Evolutionary conservation across 2,329 filamentous ascomycete genomes (phyloP).

Genomic region (Botryotinia globosa): DNA sequence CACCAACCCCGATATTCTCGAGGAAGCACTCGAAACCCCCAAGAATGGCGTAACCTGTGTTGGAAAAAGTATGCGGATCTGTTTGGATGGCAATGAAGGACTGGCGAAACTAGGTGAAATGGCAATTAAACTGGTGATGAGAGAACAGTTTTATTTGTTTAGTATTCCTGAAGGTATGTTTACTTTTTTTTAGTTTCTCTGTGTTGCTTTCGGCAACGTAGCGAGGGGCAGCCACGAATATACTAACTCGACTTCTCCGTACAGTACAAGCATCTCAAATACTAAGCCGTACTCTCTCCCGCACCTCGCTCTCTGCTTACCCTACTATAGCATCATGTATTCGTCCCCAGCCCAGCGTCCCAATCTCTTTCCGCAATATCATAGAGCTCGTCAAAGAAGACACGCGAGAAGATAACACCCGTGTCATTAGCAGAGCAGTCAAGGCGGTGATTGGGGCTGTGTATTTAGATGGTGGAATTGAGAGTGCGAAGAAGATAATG

Average conservation of each 20-base stretch:
- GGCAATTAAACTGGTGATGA: conserved; percentile 26
- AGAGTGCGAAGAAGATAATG: conserved; percentile 25
- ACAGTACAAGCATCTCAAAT: background rate
- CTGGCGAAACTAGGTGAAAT: conserved; percentile 26
- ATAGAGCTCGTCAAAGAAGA: conserved; percentile 25
- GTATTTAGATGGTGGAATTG: conserved; percentile 30
- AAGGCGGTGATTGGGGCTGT: conserved; percentile 32
- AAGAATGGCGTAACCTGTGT: conserved; percentile 24
- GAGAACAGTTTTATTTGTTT: conserved; percentile 28
- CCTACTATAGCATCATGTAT: conserved; percentile 8
- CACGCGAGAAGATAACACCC: conserved; percentile 21
- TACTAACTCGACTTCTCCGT: background rate
- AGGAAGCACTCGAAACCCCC: conserved; percentile 30
- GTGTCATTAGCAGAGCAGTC: conserved; percentile 25
- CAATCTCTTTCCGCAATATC: background rate
- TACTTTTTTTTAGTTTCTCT: background rate
- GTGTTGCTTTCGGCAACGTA: background rate
- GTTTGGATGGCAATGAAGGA: conserved; percentile 26
- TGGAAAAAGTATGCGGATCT: conserved; percentile 22
- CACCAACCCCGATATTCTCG: conserved; percentile 26
- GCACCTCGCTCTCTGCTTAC: background rate
- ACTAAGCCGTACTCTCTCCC: background rate
- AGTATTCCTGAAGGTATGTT: conserved; percentile 22
- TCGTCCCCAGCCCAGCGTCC: background rate
- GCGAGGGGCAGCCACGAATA: background rate